These are phyloP conservation scores for Vaccinium corymbosum DNA, from an alignment of 148 eudicot species.

Conservation along the genomic window DNA sequence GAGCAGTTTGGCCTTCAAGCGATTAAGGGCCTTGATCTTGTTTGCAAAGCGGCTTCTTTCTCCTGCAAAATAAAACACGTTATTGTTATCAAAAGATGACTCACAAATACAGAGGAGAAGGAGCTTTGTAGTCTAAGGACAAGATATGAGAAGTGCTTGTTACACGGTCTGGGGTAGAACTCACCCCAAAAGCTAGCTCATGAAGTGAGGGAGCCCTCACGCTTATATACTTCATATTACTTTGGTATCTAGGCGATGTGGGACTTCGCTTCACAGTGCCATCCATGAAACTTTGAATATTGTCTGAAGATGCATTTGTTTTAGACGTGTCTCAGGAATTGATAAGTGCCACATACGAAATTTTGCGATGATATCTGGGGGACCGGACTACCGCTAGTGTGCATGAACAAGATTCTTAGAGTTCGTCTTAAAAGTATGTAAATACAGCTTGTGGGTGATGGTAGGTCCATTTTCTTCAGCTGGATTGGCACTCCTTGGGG, in stretches of 20 bases:
- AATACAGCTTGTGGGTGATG: background rate
- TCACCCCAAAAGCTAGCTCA: too few species aligned
- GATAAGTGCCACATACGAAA: background rate
- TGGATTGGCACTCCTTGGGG: too few species aligned
- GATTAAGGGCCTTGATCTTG: constrained; percentile 81
- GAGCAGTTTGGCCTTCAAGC: constrained; percentile 74
- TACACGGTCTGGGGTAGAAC: too few species aligned
- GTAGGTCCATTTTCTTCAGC: too few species aligned
- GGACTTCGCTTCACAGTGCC: background rate
- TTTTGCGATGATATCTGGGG: background rate
- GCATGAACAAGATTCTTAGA: background rate
- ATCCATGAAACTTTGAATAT: background rate
- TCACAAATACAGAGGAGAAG: background rate
- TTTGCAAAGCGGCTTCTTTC: constrained; percentile 77
- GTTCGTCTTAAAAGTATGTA: background rate
- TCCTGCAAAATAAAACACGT: constrained; percentile 40
- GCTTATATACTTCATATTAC: too few species aligned
- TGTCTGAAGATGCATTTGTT: background rate
- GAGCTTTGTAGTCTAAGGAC: background rate
- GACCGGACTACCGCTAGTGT: background rate
- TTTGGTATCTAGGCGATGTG: too few species aligned
- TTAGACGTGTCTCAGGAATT: background rate
- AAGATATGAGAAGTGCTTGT: background rate
- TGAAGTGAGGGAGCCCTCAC: too few species aligned
- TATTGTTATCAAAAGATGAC: background rate